A percentile compares a stretch with the other conserved stretches of the same genome.
Evolutionary conservation across 108 stramenopile genomes (phyloP).

Genomic region (Cafeteria roenbergensis): DNA sequence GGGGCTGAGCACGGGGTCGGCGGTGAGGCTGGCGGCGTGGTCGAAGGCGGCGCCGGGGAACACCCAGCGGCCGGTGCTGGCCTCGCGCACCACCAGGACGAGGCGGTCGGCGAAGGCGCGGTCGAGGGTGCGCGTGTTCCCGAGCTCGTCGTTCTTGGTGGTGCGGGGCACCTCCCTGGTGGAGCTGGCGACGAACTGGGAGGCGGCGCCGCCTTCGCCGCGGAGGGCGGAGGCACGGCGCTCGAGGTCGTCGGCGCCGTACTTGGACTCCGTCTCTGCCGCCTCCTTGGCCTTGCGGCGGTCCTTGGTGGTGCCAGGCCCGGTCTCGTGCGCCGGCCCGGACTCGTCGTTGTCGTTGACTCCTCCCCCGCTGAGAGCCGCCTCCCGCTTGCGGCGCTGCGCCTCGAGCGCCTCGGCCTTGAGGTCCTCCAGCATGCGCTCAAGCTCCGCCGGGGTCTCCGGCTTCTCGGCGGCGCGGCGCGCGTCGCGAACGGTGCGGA

Average conservation of each 20-base stretch:
- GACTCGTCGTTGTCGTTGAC: background rate
- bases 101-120: background rate
- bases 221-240: background rate
- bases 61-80: background rate
- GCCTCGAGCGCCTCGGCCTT: no score
- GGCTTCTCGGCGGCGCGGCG: no score
- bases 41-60: background rate
- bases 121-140: slow-evolving; percentile 2
- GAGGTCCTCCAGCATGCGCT: no score
- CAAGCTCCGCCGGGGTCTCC: no score
- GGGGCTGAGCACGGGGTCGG: no score
- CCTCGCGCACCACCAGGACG: slow-evolving; percentile 6
- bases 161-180: background rate
- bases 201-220: no score
- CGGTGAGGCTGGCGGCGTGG: background rate
- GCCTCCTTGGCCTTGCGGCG: background rate
- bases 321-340: background rate
- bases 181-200: background rate
- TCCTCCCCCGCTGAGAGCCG: no score
- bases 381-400: no score
- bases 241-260: background rate
- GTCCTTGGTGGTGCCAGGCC: background rate
- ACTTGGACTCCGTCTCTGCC: background rate
- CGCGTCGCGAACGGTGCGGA: no score
- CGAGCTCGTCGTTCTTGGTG: background rate